phyloP scores from a whole-genome alignment of 495 filamentous ascomycete genomes.

The Hyaloscypha bicolor region DNA sequence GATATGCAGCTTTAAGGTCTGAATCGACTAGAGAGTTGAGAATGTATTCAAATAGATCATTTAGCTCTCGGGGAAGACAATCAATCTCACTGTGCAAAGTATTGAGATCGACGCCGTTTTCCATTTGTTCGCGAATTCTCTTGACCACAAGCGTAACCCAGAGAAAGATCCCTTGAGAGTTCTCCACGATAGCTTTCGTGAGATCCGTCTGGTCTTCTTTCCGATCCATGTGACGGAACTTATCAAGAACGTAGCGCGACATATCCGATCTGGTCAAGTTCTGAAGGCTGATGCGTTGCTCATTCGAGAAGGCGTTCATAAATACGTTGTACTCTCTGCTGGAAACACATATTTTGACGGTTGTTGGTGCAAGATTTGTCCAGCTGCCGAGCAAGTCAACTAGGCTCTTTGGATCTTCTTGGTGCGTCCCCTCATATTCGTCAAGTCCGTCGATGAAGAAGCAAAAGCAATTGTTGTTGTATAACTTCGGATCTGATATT shows the following conservation, averaged over 20 bases:
- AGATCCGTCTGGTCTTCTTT: conserved; percentile 18
- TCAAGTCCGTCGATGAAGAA: conserved; percentile 47
- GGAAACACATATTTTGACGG: conserved; percentile 53
- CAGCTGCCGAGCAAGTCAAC: background rate
- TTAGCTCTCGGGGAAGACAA: conserved; percentile 10
- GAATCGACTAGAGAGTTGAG: conserved; percentile 22
- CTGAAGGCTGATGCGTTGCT: conserved; percentile 25
- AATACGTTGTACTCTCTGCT: conserved; percentile 52
- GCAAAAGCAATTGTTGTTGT: conserved; percentile 38
- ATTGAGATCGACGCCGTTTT: conserved; percentile 19
- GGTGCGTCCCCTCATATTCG: conserved; percentile 39
- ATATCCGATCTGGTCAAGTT: conserved; percentile 32
- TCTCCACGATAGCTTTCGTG: conserved; percentile 1
- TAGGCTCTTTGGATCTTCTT: background rate
- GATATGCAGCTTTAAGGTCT: conserved; percentile 24
- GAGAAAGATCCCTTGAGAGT: conserved; percentile 20
- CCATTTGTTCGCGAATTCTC: conserved; percentile 25
- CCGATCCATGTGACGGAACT: conserved; percentile 31
- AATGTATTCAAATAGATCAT: conserved; percentile 25
- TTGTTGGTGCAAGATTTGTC: conserved; percentile 11
- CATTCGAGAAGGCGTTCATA: conserved; percentile 33
- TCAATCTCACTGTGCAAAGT: conserved; percentile 4
- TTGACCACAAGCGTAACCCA: conserved; percentile 22
- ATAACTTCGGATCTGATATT: conserved; percentile 23
- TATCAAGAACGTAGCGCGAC: conserved; percentile 28